Conservation (phyloP, 371 early-diverging fungal genomes). For the Mucor sp. region DNA sequence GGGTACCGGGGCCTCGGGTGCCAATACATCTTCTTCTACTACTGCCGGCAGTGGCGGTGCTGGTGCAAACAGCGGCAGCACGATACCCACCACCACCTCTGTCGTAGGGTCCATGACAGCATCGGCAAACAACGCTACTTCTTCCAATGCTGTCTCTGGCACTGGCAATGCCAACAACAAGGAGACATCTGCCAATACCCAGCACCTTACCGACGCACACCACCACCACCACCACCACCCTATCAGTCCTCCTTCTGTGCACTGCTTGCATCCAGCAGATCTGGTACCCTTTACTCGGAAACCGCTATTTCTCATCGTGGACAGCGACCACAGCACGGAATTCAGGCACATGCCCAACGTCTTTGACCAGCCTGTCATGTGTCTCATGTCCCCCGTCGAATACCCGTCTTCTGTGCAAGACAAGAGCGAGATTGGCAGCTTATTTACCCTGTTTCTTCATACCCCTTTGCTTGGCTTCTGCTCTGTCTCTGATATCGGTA, state of each 20-base stretch:
- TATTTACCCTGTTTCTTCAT: slow-evolving; percentile 93
- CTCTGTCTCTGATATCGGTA: slow-evolving; percentile 66
- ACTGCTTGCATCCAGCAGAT: slow-evolving; percentile 89
- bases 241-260: slow-evolving; percentile 38
- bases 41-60: neutral
- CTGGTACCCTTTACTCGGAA: slow-evolving; percentile 92
- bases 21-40: neutral
- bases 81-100: neutral
- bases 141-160: neutral
- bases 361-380: slow-evolving; percentile 87
- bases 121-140: neutral
- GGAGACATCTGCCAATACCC: neutral
- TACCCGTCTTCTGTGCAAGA: slow-evolving; percentile 83
- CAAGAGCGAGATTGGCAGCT: slow-evolving; percentile 80
- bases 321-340: slow-evolving; percentile 81
- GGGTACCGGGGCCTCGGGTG: neutral
- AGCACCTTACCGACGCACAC: neutral
- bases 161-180: neutral
- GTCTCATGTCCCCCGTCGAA: slow-evolving; percentile 86
- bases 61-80: neutral
- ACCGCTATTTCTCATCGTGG: slow-evolving; percentile 90
- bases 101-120: neutral
- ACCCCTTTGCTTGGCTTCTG: slow-evolving; percentile 77
- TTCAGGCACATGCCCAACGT: slow-evolving; percentile 80
- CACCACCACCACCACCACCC: no score